A percentile compares a stretch with the other conserved stretches of the same genome.
phyloP scores from a whole-genome alignment of 345 rosid species.

The Gossypium turneri region DNA sequence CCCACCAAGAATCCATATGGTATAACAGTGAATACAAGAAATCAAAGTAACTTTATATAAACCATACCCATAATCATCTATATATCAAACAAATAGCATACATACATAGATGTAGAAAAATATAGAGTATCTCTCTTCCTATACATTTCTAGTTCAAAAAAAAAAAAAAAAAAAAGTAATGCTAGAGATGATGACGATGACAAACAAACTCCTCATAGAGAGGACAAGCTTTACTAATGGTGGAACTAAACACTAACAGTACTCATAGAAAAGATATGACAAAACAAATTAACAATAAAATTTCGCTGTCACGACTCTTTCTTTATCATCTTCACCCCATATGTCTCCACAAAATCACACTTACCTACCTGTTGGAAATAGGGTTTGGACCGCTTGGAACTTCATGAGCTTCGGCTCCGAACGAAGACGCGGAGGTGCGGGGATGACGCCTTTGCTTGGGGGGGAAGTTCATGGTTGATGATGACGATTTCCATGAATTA shows the following conservation, averaged over 20 bases:
- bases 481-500: slow-evolving; percentile 24
- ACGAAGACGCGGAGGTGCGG: slow-evolving; percentile 19
- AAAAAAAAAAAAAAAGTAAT: neutral
- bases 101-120: slow-evolving; percentile 15
- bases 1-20: neutral
- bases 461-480: slow-evolving; percentile 33
- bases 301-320: neutral
- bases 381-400: slow-evolving; percentile 97
- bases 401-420: slow-evolving; percentile 63
- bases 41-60: neutral
- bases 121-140: slow-evolving; percentile 19
- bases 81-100: slow-evolving; percentile 12
- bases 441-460: slow-evolving; percentile 26
- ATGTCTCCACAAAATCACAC: neutral
- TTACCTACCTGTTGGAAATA: slow-evolving; percentile 62
- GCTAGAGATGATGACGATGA: slow-evolving; percentile 8
- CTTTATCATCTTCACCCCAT: slow-evolving; percentile 9
- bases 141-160: slow-evolving; percentile 16
- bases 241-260: slow-evolving; percentile 2
- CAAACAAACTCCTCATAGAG: slow-evolving; percentile 12
- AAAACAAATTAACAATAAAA: neutral
- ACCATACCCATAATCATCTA: slow-evolving; percentile 14
- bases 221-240: slow-evolving; percentile 12
- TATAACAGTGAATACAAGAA: neutral
- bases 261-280: neutral